phyloP scores from a whole-genome alignment of 495 filamentous ascomycete genomes.

The Daldinia grandis region DNA sequence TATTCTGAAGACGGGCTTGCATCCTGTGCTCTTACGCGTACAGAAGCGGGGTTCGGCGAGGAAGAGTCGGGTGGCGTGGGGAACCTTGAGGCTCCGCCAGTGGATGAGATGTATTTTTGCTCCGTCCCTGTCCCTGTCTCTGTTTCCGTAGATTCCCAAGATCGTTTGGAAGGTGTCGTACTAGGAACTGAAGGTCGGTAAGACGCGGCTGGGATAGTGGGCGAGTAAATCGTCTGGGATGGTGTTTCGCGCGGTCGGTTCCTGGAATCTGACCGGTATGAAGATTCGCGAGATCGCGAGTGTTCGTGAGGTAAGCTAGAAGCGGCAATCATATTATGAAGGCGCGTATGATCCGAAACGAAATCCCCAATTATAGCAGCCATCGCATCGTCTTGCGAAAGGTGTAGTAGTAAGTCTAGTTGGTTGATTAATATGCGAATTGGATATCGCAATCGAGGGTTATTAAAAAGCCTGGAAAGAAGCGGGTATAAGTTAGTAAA shows the following conservation, averaged over 20 bases:
- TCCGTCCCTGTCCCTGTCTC: conserved; percentile 25
- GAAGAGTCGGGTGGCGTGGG: conserved; percentile 61
- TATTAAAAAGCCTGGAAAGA: conserved; percentile 20
- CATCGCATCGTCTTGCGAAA: conserved; percentile 50
- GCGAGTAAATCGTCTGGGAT: conserved; percentile 45
- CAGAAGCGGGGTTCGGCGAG: conserved; percentile 53
- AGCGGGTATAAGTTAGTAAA: conserved; percentile 18
- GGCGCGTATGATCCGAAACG: conserved; percentile 55
- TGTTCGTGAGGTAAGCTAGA: conserved; percentile 47
- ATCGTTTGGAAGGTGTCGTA: conserved; percentile 43
- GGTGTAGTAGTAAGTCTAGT: background rate
- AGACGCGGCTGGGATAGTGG: conserved; percentile 39
- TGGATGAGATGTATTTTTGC: conserved; percentile 38
- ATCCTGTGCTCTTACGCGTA: conserved; percentile 48
- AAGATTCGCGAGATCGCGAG: conserved; percentile 52
- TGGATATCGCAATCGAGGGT: conserved; percentile 10
- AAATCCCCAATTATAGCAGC: conserved; percentile 59
- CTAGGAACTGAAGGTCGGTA: conserved; percentile 34
- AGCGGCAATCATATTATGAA: conserved; percentile 56
- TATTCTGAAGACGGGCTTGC: conserved; percentile 42
- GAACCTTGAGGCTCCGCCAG: conserved; percentile 52
- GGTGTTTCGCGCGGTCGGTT: conserved; percentile 49
- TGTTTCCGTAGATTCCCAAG: conserved; percentile 42
- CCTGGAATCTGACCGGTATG: conserved; percentile 50
- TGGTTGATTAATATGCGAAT: conserved; percentile 17